Conservation (phyloP, 176 grass and related monocot genomes). For the Musa schizocarpa region DNA sequence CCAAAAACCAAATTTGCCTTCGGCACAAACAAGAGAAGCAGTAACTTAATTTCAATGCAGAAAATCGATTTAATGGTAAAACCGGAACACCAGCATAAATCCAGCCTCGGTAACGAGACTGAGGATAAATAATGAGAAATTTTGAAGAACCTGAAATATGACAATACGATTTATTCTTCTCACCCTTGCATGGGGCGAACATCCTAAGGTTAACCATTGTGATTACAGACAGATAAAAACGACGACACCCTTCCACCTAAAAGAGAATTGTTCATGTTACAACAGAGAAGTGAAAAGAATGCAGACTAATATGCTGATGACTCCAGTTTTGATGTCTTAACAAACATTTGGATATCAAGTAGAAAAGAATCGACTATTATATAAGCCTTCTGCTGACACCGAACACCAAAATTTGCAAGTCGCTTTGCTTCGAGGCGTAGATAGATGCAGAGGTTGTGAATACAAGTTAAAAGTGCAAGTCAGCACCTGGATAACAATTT, state of each 20-base stretch:
- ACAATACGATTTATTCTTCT: neutral
- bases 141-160: neutral
- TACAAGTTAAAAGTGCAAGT: neutral
- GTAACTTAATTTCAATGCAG: too few species aligned
- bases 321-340: neutral
- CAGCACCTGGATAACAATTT: slow-evolving; percentile 28
- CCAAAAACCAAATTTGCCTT: too few species aligned
- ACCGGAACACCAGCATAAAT: neutral
- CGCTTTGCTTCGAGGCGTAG: neutral
- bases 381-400: neutral
- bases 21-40: too few species aligned
- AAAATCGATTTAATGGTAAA: neutral
- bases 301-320: neutral
- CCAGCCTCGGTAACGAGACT: neutral
- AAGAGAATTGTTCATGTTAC: neutral
- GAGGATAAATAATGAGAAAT: neutral
- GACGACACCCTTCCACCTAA: neutral
- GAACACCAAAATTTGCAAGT: neutral
- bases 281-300: neutral
- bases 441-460: neutral
- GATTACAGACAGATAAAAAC: neutral
- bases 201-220: neutral
- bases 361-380: neutral
- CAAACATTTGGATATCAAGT: neutral
- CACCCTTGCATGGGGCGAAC: neutral